Evolutionary conservation across 75 land plant species (phyloP).

Genomic region (Picea sitchensis): DNA sequence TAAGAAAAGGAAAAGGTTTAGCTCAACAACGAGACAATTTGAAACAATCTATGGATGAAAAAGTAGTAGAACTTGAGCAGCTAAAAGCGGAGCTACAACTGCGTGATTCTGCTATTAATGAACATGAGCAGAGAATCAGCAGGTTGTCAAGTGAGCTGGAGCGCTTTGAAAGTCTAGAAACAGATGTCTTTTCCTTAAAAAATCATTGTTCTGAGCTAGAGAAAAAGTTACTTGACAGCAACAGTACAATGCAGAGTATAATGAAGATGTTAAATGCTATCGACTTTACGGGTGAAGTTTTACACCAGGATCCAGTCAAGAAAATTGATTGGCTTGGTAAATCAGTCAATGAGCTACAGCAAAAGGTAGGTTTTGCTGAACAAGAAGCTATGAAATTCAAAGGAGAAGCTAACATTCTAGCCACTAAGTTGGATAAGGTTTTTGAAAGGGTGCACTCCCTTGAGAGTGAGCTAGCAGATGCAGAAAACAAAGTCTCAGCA

Average conservation of each 20-base stretch:
- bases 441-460: constrained; percentile 72
- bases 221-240: constrained; percentile 30
- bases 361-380: constrained; percentile 33
- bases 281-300: constrained; percentile 12
- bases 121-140: constrained; percentile 18
- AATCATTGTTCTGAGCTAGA: constrained; percentile 30
- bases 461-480: constrained; percentile 54
- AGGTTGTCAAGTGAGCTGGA: constrained; percentile 34
- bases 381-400: constrained; percentile 61
- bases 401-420: constrained; percentile 59
- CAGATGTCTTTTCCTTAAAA: constrained; percentile 39
- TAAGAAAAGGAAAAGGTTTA: constrained; percentile 83
- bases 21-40: constrained; percentile 85
- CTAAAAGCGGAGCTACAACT: constrained; percentile 33
- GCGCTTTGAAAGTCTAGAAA: constrained; percentile 30
- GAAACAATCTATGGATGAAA: constrained; percentile 66
- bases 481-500: constrained; percentile 26
- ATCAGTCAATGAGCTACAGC: constrained; percentile 29
- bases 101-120: constrained; percentile 23
- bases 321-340: constrained; percentile 43
- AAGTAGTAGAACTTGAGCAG: constrained; percentile 44
- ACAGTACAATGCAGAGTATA: constrained; percentile 20
- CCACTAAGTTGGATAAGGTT: constrained; percentile 74
- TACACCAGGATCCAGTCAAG: constrained; percentile 34
- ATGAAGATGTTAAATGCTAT: constrained; percentile 28